phyloP scores from a whole-genome alignment of 2,329 filamentous ascomycete species.

The Macrophomina phaseolina region DNA sequence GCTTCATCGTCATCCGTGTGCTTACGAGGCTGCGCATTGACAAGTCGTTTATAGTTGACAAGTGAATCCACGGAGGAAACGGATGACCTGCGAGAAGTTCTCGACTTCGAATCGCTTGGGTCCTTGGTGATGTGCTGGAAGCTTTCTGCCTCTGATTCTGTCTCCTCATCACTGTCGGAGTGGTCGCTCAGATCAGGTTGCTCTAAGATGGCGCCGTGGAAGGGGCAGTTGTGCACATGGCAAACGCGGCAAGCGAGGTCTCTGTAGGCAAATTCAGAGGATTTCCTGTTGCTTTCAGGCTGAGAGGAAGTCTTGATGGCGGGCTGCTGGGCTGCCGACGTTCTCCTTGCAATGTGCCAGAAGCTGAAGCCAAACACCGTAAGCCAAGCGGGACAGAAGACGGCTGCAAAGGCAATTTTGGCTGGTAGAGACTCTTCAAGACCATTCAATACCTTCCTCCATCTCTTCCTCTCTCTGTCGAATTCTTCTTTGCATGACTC shows the following conservation, averaged over 20 bases:
- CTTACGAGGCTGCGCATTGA: slow-evolving; percentile 32
- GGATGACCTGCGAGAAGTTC: not conserved
- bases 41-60: slow-evolving; percentile 29
- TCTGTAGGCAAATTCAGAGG: slow-evolving; percentile 33
- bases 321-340: slow-evolving; percentile 32
- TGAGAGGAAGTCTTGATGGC: not conserved
- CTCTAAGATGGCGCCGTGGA: slow-evolving; percentile 50
- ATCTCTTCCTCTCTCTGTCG: slow-evolving; percentile 37
- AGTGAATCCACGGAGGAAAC: not conserved
- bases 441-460: slow-evolving; percentile 38
- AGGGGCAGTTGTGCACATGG: slow-evolving; percentile 46
- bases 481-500: slow-evolving; percentile 41
- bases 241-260: slow-evolving; percentile 39
- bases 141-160: slow-evolving; percentile 19
- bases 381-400: slow-evolving; percentile 46
- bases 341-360: slow-evolving; percentile 48
- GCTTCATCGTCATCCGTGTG: slow-evolving; percentile 19
- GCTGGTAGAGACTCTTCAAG: slow-evolving; percentile 36
- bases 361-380: slow-evolving; percentile 44
- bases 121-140: not conserved
- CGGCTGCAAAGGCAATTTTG: slow-evolving; percentile 39
- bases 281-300: slow-evolving; percentile 4
- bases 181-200: slow-evolving; percentile 24
- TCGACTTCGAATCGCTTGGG: not conserved
- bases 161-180: slow-evolving; percentile 9